Evolutionary conservation across 139 green algal species (phyloP).

Genomic region (Edaphochlamys debaryana): DNA sequence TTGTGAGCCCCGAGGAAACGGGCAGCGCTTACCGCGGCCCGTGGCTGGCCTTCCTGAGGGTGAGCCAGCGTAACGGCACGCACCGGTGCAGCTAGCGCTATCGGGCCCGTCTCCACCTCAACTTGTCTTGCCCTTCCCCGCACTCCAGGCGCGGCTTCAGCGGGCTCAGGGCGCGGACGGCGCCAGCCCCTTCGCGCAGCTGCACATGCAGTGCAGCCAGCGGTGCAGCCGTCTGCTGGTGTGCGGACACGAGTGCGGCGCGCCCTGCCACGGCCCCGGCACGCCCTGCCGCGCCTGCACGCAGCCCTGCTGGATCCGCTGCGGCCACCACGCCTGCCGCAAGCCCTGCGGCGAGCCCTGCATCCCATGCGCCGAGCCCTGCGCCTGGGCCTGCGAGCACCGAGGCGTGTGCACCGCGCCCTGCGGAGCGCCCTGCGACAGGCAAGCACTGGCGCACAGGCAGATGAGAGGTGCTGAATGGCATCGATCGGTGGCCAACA

Average conservation of each 20-base stretch:
- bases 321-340: slow-evolving; percentile 50
- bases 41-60: slow-evolving; percentile 10
- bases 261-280: slow-evolving; percentile 39
- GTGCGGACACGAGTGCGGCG: background rate
- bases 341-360: slow-evolving; percentile 60
- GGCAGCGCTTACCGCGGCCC: slow-evolving; percentile 2
- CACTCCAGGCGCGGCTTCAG: no score
- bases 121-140: no score
- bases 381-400: slow-evolving; percentile 70
- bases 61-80: no score
- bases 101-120: no score
- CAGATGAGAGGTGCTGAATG: no score
- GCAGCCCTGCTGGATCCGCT: slow-evolving; percentile 48
- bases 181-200: no score
- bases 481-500: no score
- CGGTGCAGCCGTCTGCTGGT: background rate
- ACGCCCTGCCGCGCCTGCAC: slow-evolving; percentile 47
- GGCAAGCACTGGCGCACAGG: slow-evolving; percentile 30
- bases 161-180: no score
- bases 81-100: no score
- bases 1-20: background rate
- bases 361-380: slow-evolving; percentile 65
- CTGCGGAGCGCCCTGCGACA: slow-evolving; percentile 74
- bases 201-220: no score
- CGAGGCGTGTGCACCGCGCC: slow-evolving; percentile 66